Evolutionary conservation across 768 basidiomycete genomes (phyloP), one percentile per base, ranked within the genome.

Genomic region (Dictyophora rubrovolvata): DNA sequence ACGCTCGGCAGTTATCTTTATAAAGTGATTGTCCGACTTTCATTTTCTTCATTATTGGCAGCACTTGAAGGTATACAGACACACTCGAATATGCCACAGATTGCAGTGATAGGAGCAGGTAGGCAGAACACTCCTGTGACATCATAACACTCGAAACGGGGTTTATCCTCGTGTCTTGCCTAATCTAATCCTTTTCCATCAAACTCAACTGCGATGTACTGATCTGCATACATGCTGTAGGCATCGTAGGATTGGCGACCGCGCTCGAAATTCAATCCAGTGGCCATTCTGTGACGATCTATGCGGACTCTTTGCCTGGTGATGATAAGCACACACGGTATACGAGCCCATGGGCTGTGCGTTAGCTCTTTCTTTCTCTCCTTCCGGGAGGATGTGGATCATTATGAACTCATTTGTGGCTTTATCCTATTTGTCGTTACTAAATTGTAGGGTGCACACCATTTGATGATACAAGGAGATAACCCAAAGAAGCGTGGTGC

Each of bases 321-420:
- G 90, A 92, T 68, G 77, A 81, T 1, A 85, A 84, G 70, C 77
- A 75, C n/a, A 83, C 86, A 66, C 76, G 77, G 55, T 92, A 88
- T 64, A 88, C 90, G 1, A 88, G 86, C 67, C 80, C 80, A 35
- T 91, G 89, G 89, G 89, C 89, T 37, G 89, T 88, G 62, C 63
- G 84, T 74, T 20, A 17, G 16, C 17, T 55, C 46, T 17, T 34
- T 35, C 21, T 46, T 37, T 20, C 54, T 37, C 36, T 22, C 28
- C 33, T 21, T 48, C 48, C 23, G 33, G 28, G 52, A 36, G 21
- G 14, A 14, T 33, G 23, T n/a, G 12, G 10, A 37, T 18, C 11
- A 37, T 21, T 49, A 1, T 7, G n/a, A 37, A 37, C 53, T 5
- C 23, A 56, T 55, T 18, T 33, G 28, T 28, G 28, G 28, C 28